Evolutionary conservation across 257 asterid species (phyloP), one percentile per base, ranked within the genome.

Genomic region (Primulina tabacum): DNA sequence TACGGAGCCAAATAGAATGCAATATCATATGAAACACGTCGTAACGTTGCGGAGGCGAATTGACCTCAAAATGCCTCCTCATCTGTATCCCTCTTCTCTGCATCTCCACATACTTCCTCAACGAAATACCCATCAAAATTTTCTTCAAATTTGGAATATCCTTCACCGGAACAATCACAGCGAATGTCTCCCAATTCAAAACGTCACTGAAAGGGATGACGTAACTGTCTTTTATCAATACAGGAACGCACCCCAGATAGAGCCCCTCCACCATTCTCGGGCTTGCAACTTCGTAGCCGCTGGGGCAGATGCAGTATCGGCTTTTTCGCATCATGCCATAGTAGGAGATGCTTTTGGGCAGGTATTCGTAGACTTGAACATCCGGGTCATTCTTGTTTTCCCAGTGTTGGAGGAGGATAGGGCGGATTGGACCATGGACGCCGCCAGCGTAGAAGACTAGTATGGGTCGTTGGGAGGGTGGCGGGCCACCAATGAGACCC

Each of bases 201-300:
- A 92, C 94, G 35, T 92, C 97, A 52, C 95, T 77, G 71, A 89
- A 92, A 26, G 97, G 97, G 2, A 82, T 65, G 0, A 84, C 92
- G 47, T 92, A 92, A 3, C 76, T 73, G 34, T 89, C 95, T 81
- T 89, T 92, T 21, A 92, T 92, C 32, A 89, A 47, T 0, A 92
- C 96, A 2, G 96, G 95, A 0, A 92, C 96, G 67, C 96, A 89
- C 1, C 97, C 97, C 71, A 76, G 35, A 60, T 92, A 89, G 0
- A 92, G 84, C 6, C 93, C 97, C 80, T 92, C 96, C 14, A 92
- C 96, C 84, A 89, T 83, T 58, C 96, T 81, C 8, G 97, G 97
- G 75, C 95, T 92, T 0, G 96, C 97, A 7, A 92, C 97, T 81
- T 92, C 97, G 63, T 86, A 92, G 2, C 96, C 96, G 73, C 97